Conservation (phyloP, 2,329 filamentous ascomycete species). For the Fusarium brachygibbosum region DNA sequence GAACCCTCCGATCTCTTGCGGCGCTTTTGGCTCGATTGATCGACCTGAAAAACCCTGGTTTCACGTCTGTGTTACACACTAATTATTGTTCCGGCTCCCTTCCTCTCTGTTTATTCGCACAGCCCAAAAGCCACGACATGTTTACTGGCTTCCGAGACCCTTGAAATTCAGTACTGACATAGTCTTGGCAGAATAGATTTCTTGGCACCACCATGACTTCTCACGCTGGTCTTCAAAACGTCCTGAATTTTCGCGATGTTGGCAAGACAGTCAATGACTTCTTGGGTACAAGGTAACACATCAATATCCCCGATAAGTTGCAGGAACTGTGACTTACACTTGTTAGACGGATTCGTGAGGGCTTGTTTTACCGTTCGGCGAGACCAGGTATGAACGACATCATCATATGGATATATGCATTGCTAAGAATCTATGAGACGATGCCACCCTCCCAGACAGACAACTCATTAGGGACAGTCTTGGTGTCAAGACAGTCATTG, state of each 20-base stretch:
- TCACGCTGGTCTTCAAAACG: constrained; percentile 42
- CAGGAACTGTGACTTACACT: constrained; percentile 4
- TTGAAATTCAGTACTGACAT: background rate
- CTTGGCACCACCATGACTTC: constrained; percentile 38
- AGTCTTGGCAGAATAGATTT: background rate
- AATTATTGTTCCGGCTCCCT: constrained; percentile 9
- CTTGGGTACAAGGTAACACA: constrained; percentile 65
- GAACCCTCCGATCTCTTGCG: constrained; percentile 34
- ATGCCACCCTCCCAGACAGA: constrained; percentile 77
- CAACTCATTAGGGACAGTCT: constrained; percentile 69
- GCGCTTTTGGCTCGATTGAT: constrained; percentile 31
- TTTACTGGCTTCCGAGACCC: constrained; percentile 2
- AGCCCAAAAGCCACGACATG: constrained; percentile 2
- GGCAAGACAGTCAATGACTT: constrained; percentile 74
- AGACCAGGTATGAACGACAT: constrained; percentile 63
- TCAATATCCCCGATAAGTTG: background rate
- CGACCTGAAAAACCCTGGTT: constrained; percentile 34
- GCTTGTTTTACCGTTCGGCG: constrained; percentile 77
- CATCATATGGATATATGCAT: background rate
- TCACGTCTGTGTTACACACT: constrained; percentile 20
- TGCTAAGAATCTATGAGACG: constrained; percentile 64
- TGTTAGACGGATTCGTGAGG: constrained; percentile 67
- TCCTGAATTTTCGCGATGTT: constrained; percentile 85
- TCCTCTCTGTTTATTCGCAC: constrained; percentile 8
- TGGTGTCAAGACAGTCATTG: constrained; percentile 79